Conservation (phyloP, 2,329 filamentous ascomycete species). For the Fusarium virguliforme region DNA sequence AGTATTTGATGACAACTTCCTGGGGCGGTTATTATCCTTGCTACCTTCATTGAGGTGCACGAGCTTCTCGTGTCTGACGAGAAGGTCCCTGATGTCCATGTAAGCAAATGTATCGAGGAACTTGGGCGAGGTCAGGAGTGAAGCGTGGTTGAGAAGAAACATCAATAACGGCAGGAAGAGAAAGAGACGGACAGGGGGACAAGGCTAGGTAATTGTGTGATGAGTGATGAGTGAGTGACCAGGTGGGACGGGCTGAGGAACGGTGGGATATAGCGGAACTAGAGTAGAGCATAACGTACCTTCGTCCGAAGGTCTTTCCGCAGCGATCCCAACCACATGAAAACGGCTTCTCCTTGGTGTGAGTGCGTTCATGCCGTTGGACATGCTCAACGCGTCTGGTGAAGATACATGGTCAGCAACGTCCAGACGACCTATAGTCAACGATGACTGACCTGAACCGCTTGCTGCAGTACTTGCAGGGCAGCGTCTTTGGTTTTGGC, state of each 20-base stretch:
- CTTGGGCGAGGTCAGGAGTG: slow-evolving; percentile 3
- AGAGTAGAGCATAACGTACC: slow-evolving; percentile 66
- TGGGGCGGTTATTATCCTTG: slow-evolving; percentile 67
- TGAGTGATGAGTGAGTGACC: slow-evolving; percentile 35
- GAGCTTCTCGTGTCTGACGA: slow-evolving; percentile 76
- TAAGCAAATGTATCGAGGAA: slow-evolving; percentile 59
- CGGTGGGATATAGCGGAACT: slow-evolving; percentile 42
- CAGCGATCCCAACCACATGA: slow-evolving; percentile 72
- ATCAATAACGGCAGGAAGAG: slow-evolving; percentile 10
- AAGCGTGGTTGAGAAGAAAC: slow-evolving; percentile 12
- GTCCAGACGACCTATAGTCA: slow-evolving; percentile 16
- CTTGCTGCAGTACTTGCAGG: slow-evolving; percentile 76
- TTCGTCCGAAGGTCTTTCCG: slow-evolving; percentile 74
- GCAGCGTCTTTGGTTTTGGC: slow-evolving; percentile 74
- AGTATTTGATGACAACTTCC: slow-evolving; percentile 67
- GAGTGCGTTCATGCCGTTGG: slow-evolving; percentile 75
- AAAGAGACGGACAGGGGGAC: slow-evolving; percentile 15
- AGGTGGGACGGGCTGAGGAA: slow-evolving; percentile 41
- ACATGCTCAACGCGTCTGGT: slow-evolving; percentile 75
- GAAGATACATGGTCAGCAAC: slow-evolving; percentile 38
- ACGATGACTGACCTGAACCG: slow-evolving; percentile 69
- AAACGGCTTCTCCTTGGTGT: slow-evolving; percentile 78
- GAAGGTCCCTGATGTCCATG: slow-evolving; percentile 76
- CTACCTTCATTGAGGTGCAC: slow-evolving; percentile 74
- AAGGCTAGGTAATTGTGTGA: slow-evolving; percentile 28